A percentile compares a stretch with the other conserved stretches of the same genome.
phyloP scores from a whole-genome alignment of 2,329 filamentous ascomycete species.

The Trichoderma gracile region DNA sequence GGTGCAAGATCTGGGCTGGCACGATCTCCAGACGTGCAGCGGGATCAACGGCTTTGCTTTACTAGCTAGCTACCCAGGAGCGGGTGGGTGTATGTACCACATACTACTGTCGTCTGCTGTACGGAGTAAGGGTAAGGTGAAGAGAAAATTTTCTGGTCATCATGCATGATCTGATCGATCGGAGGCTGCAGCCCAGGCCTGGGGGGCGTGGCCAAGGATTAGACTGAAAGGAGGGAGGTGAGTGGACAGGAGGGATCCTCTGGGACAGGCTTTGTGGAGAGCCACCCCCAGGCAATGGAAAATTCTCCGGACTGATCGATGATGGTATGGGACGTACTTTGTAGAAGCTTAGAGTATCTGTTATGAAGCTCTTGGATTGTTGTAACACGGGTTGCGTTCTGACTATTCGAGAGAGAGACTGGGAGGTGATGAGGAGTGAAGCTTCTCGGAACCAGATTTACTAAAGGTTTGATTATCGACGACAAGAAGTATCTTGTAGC shows the following conservation, averaged over 20 bases:
- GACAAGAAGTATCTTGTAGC: too few species aligned
- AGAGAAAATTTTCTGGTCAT: background rate
- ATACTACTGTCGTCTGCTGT: background rate
- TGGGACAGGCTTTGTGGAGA: background rate
- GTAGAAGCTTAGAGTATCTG: too few species aligned
- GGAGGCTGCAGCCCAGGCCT: conserved; percentile 2
- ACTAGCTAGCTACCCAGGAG: too few species aligned
- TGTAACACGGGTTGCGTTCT: too few species aligned
- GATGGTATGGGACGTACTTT: too few species aligned
- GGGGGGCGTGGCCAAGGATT: conserved; percentile 3
- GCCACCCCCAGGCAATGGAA: background rate
- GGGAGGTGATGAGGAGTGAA: too few species aligned
- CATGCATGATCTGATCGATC: background rate
- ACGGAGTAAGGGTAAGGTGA: background rate
- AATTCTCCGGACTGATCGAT: too few species aligned
- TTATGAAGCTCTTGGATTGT: too few species aligned
- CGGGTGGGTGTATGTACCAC: conserved; percentile 2
- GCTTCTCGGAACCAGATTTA: too few species aligned
- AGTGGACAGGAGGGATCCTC: background rate
- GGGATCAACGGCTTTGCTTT: conserved; percentile 5
- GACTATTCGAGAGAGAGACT: too few species aligned
- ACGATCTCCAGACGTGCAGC: conserved; percentile 20
- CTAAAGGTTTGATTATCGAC: too few species aligned
- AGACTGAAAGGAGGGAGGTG: background rate
- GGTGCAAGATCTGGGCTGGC: background rate